Evolutionary conservation across 2,329 filamentous ascomycete species (phyloP).

Genomic region (Venturia carpophila): DNA sequence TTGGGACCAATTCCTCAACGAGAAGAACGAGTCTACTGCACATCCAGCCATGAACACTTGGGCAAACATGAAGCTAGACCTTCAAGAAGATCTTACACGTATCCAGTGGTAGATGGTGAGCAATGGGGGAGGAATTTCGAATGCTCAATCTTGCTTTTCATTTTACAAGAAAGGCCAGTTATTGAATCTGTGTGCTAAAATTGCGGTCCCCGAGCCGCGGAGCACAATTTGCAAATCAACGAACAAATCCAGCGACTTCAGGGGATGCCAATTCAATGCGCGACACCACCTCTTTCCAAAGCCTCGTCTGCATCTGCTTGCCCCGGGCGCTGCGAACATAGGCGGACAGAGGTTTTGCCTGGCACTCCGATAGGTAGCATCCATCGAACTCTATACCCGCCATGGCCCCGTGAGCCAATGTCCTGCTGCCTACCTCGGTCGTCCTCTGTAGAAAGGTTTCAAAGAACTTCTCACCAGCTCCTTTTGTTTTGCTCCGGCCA

Average conservation of each 20-base stretch:
- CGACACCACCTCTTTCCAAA: constrained; percentile 1
- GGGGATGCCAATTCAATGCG: neutral
- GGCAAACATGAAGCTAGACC: no score
- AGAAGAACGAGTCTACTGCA: no score
- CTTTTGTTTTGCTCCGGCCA: neutral
- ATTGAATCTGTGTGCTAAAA: no score
- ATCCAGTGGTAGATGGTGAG: no score
- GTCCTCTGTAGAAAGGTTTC: neutral
- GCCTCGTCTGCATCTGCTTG: neutral
- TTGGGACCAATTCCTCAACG: no score
- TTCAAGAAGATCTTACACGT: no score
- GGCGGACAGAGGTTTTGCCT: neutral
- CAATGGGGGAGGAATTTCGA: no score
- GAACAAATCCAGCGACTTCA: neutral
- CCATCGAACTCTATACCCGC: constrained; percentile 15
- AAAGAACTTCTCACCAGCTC: neutral
- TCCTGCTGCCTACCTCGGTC: constrained; percentile 17
- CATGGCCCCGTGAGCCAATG: constrained; percentile 16
- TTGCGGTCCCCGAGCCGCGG: no score
- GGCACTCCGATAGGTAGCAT: constrained; percentile 4
- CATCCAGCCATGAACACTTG: no score
- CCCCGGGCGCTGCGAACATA: neutral
- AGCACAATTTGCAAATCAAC: neutral
- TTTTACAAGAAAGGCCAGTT: no score
- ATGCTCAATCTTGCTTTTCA: no score